Evolutionary conservation across 208 protist genomes (phyloP), one percentile per base, ranked within the genome.

Genomic region (Balamuthia mandrillaris): DNA sequence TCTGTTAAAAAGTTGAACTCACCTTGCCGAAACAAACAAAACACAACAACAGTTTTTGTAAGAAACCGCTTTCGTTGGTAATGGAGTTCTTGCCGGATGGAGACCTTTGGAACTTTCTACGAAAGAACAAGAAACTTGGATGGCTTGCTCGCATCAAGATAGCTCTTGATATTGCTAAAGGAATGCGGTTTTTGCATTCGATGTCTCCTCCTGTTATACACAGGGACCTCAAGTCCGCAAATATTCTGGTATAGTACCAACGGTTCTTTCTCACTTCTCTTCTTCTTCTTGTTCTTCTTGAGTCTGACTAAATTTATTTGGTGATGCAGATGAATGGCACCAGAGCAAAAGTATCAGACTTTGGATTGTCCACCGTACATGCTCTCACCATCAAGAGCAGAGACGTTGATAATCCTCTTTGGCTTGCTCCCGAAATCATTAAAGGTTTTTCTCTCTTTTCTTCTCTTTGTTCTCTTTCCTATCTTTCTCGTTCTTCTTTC

Each of bases 1-100:
- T 56, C 5, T 77, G 37, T 27, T 77, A 14, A 9, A 68, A 35
- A 68, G 41, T 41, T 1, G 63, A 72, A 41, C 37, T 72, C n/a
- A 72, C 37, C 18, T 45, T 72, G 12, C 31, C 47, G 33, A 72
- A 41, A 9, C 37, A 41, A 9, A 21, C 47, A 21, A 21, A 72
- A 33, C 63, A 72, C 63, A 41, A 72, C 18, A 72, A 72, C 37
- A 72, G 70, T 14, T 79, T 79, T 47, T 79, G 70, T 31, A 52
- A 60, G 70, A 35, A 24, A 31, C 70, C 70, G 47, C 33, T 79
- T 1, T 79, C 70, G 24, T 37, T 79, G 3, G 70, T 79, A 47
- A 79, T 79, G 70, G 70, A 79, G 49, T 79, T 45, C 27, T 47
- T 79, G 7, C 70, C 70, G n/a, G 70, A 79, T 16, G 70, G 70